These are phyloP conservation scores for Lolium perenne DNA, from an alignment of 176 grass and related monocot species.

Conservation along the genomic window DNA sequence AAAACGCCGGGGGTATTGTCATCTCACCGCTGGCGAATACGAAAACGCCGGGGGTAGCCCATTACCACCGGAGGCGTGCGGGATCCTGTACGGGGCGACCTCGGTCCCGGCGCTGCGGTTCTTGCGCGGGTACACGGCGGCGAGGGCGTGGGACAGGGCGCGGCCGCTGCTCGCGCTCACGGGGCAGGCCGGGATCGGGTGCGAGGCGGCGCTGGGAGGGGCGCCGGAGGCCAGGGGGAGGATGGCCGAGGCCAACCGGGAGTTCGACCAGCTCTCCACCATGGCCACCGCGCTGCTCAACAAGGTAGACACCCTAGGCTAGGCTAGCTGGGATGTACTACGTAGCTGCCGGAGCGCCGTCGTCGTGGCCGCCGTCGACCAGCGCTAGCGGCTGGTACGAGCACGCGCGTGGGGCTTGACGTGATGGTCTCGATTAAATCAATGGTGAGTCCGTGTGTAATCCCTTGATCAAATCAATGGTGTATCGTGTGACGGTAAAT, in stretches of 20 bases:
- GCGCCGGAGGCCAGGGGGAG: not conserved
- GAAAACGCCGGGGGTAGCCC: no score
- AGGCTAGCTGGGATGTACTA: no score
- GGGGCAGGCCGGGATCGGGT: conserved; percentile 35
- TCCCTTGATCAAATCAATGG: no score
- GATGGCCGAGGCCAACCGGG: conserved; percentile 28
- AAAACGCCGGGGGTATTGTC: no score
- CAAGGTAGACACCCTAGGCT: not conserved
- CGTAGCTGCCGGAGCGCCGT: no score
- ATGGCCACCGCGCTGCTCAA: conserved; percentile 56
- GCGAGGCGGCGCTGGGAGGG: conserved; percentile 34
- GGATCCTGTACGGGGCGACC: conserved; percentile 45
- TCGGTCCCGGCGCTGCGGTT: conserved; percentile 48
- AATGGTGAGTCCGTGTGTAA: no score
- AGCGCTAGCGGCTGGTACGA: no score
- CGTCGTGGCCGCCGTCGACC: no score
- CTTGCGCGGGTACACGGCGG: conserved; percentile 43
- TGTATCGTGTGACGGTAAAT: no score
- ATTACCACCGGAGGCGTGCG: conserved; percentile 60
- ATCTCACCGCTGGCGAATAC: no score
- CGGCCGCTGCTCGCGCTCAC: conserved; percentile 34
- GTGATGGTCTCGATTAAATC: no score
- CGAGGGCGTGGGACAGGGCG: conserved; percentile 24
- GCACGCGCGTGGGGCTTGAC: no score
- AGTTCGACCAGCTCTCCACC: conserved; percentile 48